These are phyloP conservation scores for Chamaenerion angustifolium DNA, from an alignment of 345 rosid species.

Conservation along the genomic window DNA sequence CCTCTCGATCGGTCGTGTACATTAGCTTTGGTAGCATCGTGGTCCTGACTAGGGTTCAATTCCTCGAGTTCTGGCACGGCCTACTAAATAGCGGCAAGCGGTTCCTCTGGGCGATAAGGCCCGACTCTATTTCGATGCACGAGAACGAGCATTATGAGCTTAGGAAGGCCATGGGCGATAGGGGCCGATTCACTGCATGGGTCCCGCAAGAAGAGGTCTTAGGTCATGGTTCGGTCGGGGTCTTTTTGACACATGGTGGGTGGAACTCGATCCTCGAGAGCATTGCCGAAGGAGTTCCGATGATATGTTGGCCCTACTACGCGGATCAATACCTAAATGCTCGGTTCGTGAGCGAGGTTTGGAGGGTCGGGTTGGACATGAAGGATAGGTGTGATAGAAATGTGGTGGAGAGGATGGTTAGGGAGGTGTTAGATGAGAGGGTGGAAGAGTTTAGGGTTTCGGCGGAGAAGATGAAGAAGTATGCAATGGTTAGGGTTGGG, in stretches of 20 bases:
- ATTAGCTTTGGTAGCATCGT: constrained; percentile 32
- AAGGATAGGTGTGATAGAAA: constrained; percentile 37
- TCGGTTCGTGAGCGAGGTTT: constrained; percentile 33
- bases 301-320: constrained; percentile 50
- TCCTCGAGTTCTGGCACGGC: constrained; percentile 33
- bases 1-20: constrained; percentile 20
- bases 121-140: constrained; percentile 8
- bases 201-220: constrained; percentile 27
- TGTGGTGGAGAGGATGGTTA: constrained; percentile 31
- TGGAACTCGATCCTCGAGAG: constrained; percentile 68
- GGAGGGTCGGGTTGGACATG: constrained; percentile 46
- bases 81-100: constrained; percentile 20
- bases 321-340: constrained; percentile 47
- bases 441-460: constrained; percentile 20
- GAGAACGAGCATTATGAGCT: constrained; percentile 11
- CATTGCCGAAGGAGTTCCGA: constrained; percentile 34
- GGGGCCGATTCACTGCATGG: constrained; percentile 22
- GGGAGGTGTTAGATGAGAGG: constrained; percentile 37
- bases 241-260: constrained; percentile 46
- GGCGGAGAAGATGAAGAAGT: constrained; percentile 13
- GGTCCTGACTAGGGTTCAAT: constrained; percentile 9
- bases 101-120: constrained; percentile 33
- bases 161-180: constrained; percentile 12
- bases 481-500: constrained; percentile 8
- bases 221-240: constrained; percentile 31